phyloP scores from a whole-genome alignment of 164 flowering plant genomes.

The Echeveria elegans region DNA sequence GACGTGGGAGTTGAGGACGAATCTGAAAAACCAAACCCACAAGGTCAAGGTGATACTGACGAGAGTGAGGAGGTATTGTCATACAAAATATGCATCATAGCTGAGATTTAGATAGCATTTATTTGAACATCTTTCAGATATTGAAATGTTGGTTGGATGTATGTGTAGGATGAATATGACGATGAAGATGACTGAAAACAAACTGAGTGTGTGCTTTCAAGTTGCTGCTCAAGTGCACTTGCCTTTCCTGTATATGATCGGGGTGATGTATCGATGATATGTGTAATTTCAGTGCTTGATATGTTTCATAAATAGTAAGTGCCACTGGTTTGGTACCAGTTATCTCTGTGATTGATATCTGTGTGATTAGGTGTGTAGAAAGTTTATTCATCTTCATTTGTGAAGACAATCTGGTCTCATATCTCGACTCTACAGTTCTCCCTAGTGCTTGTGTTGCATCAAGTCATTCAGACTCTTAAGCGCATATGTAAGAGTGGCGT shows the following conservation, averaged over 20 bases:
- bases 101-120: background rate
- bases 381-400: too few species aligned
- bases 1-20: conserved; percentile 55
- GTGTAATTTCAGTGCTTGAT: background rate
- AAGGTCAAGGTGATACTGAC: conserved; percentile 25
- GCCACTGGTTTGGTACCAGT: too few species aligned
- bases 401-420: too few species aligned
- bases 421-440: too few species aligned
- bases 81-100: background rate
- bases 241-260: background rate
- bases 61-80: conserved; percentile 16
- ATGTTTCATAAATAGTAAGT: too few species aligned
- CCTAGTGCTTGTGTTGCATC: too few species aligned
- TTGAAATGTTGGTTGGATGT: background rate
- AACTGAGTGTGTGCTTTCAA: background rate
- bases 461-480: too few species aligned
- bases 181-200: conserved; percentile 17
- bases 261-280: background rate
- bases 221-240: background rate
- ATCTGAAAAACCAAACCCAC: conserved; percentile 57
- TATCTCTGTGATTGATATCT: too few species aligned
- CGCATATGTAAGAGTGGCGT: too few species aligned
- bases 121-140: background rate
- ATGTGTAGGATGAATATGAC: conserved; percentile 12
- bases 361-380: too few species aligned